phyloP scores from a whole-genome alignment of 2,329 filamentous ascomycete species.

The Aspergillus sp. region DNA sequence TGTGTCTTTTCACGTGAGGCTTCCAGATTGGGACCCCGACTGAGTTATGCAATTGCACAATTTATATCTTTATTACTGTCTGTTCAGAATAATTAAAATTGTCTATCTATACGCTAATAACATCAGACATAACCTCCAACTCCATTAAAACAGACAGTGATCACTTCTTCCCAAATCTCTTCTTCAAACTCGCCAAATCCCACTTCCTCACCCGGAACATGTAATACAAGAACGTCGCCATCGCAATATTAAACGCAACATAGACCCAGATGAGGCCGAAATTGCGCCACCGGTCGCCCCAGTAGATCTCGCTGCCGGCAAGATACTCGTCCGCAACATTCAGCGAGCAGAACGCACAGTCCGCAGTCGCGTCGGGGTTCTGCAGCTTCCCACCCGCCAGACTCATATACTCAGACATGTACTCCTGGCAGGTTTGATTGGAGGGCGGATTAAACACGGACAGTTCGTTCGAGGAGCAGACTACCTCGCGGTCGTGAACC shows the following conservation, averaged over 20 bases:
- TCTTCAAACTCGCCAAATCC: not conserved
- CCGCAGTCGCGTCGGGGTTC: constrained; percentile 47
- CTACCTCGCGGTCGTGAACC: constrained; percentile 65
- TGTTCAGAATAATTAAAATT: too few species aligned
- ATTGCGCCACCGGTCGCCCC: constrained; percentile 64
- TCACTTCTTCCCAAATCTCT: too few species aligned
- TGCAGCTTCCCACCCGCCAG: constrained; percentile 54
- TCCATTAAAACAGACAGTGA: too few species aligned
- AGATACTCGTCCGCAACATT: constrained; percentile 40
- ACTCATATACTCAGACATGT: constrained; percentile 54
- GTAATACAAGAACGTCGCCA: constrained; percentile 46
- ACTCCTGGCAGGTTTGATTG: constrained; percentile 59
- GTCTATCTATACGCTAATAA: too few species aligned
- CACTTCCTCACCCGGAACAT: not conserved
- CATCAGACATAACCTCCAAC: too few species aligned
- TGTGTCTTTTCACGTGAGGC: too few species aligned
- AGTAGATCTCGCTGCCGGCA: constrained; percentile 48
- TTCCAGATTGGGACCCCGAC: too few species aligned
- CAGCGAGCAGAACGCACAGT: constrained; percentile 53
- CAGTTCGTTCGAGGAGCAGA: constrained; percentile 69
- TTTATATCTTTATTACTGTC: too few species aligned
- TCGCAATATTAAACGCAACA: constrained; percentile 56
- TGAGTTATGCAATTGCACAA: too few species aligned
- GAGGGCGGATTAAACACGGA: constrained; percentile 62
- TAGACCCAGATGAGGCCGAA: constrained; percentile 64